Percentiles rank a stretch among this genome's conserved stretches.
Evolutionary conservation across 225 moss, liverwort and hornwort species (phyloP).

Genomic region (Lunularia cruciata): DNA sequence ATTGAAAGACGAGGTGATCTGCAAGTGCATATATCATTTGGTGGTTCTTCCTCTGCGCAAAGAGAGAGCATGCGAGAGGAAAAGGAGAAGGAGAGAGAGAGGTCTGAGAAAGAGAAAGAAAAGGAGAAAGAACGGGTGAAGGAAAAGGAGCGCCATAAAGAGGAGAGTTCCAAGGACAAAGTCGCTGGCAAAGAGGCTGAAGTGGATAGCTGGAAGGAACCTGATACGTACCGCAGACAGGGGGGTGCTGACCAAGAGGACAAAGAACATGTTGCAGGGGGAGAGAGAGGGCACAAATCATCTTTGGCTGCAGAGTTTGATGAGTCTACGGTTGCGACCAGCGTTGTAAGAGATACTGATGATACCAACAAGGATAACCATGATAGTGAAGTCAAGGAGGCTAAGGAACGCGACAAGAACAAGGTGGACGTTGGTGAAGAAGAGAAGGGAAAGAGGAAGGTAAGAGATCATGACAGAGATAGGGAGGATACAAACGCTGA

Average conservation of each 20-base stretch:
- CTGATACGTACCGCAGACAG: slow-evolving; percentile 63
- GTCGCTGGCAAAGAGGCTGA: slow-evolving; percentile 38
- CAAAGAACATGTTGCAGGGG: slow-evolving; percentile 29
- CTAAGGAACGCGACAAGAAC: slow-evolving; percentile 56
- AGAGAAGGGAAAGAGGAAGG: slow-evolving; percentile 62
- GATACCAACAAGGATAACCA: slow-evolving; percentile 43
- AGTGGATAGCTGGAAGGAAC: slow-evolving; percentile 56
- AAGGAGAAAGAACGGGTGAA: slow-evolving; percentile 20
- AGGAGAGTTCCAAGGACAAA: slow-evolving; percentile 60
- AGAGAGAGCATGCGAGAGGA: slow-evolving; percentile 29
- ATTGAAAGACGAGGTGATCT: slow-evolving; percentile 46
- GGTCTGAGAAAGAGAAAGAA: slow-evolving; percentile 55
- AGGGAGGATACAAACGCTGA: slow-evolving; percentile 46
- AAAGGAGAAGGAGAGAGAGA: slow-evolving; percentile 40
- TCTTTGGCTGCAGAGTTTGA: slow-evolving; percentile 27
- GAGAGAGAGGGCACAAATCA: slow-evolving; percentile 28
- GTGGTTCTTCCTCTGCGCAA: slow-evolving; percentile 24
- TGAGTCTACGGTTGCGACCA: slow-evolving; percentile 19
- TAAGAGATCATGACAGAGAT: slow-evolving; percentile 59
- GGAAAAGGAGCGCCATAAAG: slow-evolving; percentile 54
- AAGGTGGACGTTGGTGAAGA: slow-evolving; percentile 54
- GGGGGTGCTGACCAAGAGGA: slow-evolving; percentile 38
- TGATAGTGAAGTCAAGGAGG: slow-evolving; percentile 59
- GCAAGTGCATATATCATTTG: slow-evolving; percentile 37
- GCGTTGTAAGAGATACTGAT: slow-evolving; percentile 17